Evolutionary conservation across 164 flowering plant species (phyloP).

Genomic region (Sedum album): DNA sequence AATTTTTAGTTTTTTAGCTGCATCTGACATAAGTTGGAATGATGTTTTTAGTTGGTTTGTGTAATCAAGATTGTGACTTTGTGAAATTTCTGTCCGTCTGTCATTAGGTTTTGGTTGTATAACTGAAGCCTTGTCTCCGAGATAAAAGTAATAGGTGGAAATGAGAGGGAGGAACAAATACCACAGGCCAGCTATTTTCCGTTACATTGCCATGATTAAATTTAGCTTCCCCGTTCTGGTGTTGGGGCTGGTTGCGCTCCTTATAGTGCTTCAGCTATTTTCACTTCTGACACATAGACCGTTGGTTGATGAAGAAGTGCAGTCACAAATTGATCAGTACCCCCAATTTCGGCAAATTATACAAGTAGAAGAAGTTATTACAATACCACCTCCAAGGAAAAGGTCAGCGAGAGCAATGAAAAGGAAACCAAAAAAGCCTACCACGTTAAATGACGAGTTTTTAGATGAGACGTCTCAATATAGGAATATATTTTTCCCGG

Average conservation of each 20-base stretch:
- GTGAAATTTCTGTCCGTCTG: no score
- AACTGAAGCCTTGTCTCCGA: conserved; percentile 55
- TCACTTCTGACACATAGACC: conserved; percentile 28
- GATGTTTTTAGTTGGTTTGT: no score
- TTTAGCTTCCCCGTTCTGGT: conserved; percentile 42
- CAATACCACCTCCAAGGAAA: conserved; percentile 66
- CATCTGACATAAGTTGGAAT: no score
- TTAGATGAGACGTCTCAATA: conserved; percentile 81
- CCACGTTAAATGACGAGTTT: conserved; percentile 77
- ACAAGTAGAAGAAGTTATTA: conserved; percentile 66
- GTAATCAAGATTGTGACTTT: no score
- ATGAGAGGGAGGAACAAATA: conserved; percentile 82
- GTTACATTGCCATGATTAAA: conserved; percentile 83
- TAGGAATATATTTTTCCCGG: conserved; percentile 76
- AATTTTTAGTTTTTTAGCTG: no score
- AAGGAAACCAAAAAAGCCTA: conserved; percentile 49
- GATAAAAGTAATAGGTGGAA: conserved; percentile 36
- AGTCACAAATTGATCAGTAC: conserved; percentile 27
- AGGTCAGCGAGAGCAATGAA: conserved; percentile 82
- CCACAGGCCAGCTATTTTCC: conserved; percentile 67
- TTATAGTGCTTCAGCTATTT: conserved; percentile 54
- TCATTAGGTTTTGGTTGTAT: conserved; percentile 18
- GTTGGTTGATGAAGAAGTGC: conserved; percentile 19
- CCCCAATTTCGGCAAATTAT: conserved; percentile 54
- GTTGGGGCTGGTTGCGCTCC: conserved; percentile 58